Conservation (phyloP, 108 stramenopile species). For the Fistulifera solaris region DNA sequence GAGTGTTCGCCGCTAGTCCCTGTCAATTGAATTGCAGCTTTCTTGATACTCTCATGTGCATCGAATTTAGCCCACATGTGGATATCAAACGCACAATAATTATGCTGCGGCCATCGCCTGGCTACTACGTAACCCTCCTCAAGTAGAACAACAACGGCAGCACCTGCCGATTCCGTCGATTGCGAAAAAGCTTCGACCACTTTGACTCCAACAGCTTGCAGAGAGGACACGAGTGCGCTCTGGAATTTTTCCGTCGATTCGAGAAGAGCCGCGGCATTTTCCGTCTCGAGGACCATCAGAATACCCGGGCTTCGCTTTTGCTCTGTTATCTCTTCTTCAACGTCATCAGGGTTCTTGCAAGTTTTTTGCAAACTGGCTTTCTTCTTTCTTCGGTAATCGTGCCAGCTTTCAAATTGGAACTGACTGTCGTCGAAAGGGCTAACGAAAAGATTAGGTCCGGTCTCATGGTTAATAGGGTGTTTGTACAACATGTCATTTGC, state of each 20-base stretch:
- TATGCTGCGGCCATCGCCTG: slow-evolving; percentile 36
- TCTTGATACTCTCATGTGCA: slow-evolving; percentile 19
- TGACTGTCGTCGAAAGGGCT: slow-evolving; percentile 28
- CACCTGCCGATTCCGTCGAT: slow-evolving; percentile 14
- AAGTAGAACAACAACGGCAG: slow-evolving; percentile 25
- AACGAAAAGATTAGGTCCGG: slow-evolving; percentile 9
- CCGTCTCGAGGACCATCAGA: slow-evolving; percentile 45
- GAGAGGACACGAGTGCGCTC: slow-evolving; percentile 13
- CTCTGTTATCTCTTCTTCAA: slow-evolving; percentile 13
- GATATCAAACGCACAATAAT: slow-evolving; percentile 61
- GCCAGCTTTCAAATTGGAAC: slow-evolving; percentile 29
- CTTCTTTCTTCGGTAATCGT: slow-evolving; percentile 44
- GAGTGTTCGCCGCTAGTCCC: slow-evolving; percentile 16
- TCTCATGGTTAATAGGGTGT: slow-evolving; percentile 13
- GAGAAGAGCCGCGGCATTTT: slow-evolving; percentile 29
- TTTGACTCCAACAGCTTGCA: slow-evolving; percentile 31
- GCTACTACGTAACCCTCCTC: slow-evolving; percentile 57
- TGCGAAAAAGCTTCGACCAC: slow-evolving; percentile 6
- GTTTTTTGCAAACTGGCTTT: slow-evolving; percentile 11
- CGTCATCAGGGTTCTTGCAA: not conserved
- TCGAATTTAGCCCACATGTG: slow-evolving; percentile 39
- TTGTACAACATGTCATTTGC: slow-evolving; percentile 25
- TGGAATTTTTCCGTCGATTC: slow-evolving; percentile 6
- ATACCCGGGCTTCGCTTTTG: slow-evolving; percentile 28
- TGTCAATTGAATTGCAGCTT: slow-evolving; percentile 24